phyloP scores from a whole-genome alignment of 2,329 filamentous ascomycete genomes.

The Apiospora koreana region DNA sequence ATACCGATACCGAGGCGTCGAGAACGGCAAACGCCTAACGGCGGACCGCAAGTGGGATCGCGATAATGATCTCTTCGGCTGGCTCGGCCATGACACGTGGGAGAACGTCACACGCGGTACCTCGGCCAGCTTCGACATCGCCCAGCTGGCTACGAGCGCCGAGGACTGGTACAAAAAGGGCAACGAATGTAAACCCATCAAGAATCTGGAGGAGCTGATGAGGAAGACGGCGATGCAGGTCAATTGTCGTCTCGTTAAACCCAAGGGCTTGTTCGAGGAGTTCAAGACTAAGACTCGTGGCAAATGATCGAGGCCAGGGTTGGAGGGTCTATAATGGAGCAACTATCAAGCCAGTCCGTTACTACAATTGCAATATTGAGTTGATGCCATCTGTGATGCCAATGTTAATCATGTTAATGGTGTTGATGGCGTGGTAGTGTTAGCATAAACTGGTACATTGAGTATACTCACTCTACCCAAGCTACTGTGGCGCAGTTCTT shows the following conservation, averaged over 20 bases:
- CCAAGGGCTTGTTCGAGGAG: background rate
- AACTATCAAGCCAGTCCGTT: no score
- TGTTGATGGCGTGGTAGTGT: no score
- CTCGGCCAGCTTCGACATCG: background rate
- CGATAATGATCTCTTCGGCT: background rate
- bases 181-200: background rate
- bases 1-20: background rate
- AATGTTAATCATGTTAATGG: no score
- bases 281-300: background rate
- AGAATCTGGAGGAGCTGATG: background rate
- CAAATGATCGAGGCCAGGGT: no score
- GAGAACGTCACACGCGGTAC: background rate
- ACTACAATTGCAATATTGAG: no score
- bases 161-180: background rate
- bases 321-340: no score
- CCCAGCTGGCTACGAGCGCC: background rate
- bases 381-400: no score
- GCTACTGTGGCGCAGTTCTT: no score
- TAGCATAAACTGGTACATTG: no score
- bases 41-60: background rate
- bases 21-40: background rate
- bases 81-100: background rate
- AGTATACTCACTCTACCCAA: no score
- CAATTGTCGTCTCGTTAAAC: background rate
- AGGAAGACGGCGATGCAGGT: background rate